Percentiles rank a stretch among this genome's conserved stretches.
Evolutionary conservation across 75 land plant species (phyloP).

Genomic region (Sequoiadendron giganteum): DNA sequence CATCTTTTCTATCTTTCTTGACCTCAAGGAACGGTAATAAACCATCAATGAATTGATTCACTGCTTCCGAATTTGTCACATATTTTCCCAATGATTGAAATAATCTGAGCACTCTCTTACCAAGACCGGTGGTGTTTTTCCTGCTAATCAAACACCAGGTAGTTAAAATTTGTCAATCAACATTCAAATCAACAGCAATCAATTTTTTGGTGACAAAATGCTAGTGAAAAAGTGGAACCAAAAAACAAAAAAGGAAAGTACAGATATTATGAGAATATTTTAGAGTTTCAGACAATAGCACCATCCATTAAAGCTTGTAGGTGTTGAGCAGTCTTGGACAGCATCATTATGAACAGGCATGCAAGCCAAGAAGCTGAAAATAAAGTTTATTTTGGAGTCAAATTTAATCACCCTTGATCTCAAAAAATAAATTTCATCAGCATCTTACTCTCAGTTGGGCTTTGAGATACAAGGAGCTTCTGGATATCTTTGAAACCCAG

Average conservation of each 20-base stretch:
- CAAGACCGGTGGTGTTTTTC: constrained; percentile 28
- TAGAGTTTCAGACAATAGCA: not conserved
- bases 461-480: not conserved
- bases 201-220: not conserved
- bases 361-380: not conserved
- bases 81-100: constrained; percentile 54
- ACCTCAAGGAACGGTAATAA: constrained; percentile 57
- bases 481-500: not conserved
- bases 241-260: not conserved
- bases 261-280: not conserved
- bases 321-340: not conserved
- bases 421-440: not conserved
- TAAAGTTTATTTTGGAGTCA: not conserved
- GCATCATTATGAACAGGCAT: not conserved
- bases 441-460: not conserved
- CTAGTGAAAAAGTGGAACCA: not conserved
- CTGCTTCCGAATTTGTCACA: constrained; percentile 38
- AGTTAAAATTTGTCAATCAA: not conserved
- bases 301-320: not conserved
- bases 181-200: not conserved
- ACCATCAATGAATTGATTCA: constrained; percentile 58
- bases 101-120: constrained; percentile 50
- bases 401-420: not conserved
- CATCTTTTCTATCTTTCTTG: constrained; percentile 43
- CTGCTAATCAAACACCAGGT: constrained; percentile 19